Evolutionary conservation across 257 asterid species (phyloP), one percentile per base, ranked within the genome.

Genomic region (Salvia miltiorrhiza): DNA sequence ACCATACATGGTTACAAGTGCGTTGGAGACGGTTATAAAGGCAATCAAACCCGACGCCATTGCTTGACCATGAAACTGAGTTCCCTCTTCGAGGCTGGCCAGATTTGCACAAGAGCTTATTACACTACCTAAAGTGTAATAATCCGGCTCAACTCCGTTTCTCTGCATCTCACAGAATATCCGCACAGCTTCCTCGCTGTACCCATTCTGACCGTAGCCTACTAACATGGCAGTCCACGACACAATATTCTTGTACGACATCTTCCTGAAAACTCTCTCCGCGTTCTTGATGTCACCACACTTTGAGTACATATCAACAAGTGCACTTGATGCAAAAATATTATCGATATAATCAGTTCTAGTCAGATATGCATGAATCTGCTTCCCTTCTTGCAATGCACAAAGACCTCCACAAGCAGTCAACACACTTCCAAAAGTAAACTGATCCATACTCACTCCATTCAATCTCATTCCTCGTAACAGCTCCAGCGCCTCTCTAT

Each of bases 141-240:
- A 82, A 63, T 93, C 97, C 10, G 86, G 91, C 58, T 80, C 67
- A 12, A 87, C 81, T 56, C 91, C 86, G 65, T 80, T 77, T 73
- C 83, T 77, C 70, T 84, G 87, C 99, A 91, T 91, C 67, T 91
- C 87, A 43, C 82, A 71, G 49, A 82, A 91, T 17, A 75, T 63
- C 59, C 82, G 67, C 76, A 94, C 85, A 61, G 97, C 99, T 77
- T 91, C 95, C 61, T 91, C 96, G 8, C 93, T 81, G 79, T 72
- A 84, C 32, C 99, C 99, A 37, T 91, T 91, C 79, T 90, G 97
- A 70, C 97, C 93, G 66, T 86, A 89, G n/a, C 95, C 99, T 19
- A 91, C 97, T 47, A 94, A 70, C 95, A 94, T 86, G 57, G 97
- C 97, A 4, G 97, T 91, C 97, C 97, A 94, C 26, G 97, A 85